phyloP scores from a whole-genome alignment of 148 eudicot species.

The Chenopodium formosanum region DNA sequence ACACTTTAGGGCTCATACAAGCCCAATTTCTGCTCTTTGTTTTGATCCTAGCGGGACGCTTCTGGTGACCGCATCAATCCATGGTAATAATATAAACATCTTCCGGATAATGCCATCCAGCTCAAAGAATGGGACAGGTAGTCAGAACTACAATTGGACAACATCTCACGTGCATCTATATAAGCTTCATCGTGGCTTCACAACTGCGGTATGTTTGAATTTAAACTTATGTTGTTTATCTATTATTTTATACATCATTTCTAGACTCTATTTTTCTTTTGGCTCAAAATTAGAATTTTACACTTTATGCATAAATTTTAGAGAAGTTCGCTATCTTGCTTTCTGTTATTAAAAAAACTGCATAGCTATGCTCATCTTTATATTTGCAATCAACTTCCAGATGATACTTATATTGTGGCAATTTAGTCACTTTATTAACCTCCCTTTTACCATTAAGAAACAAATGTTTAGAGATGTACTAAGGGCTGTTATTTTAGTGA shows the following conservation, averaged over 20 bases:
- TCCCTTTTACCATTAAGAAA: background rate
- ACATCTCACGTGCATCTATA: conserved; percentile 85
- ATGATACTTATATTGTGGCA: background rate
- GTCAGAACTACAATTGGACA: conserved; percentile 60
- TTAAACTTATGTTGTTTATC: background rate
- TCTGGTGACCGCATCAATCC: conserved; percentile 86
- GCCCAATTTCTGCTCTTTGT: conserved; percentile 90
- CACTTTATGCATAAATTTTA: background rate
- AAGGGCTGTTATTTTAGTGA: background rate
- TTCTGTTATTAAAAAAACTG: background rate
- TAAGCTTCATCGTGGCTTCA: conserved; percentile 95
- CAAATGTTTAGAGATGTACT: background rate
- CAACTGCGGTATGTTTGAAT: conserved; percentile 67
- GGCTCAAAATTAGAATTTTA: background rate
- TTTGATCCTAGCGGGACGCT: conserved; percentile 99
- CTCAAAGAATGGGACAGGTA: conserved; percentile 64
- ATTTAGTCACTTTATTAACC: background rate
- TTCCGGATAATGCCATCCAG: conserved; percentile 75
- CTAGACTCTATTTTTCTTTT: background rate
- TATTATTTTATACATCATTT: background rate
- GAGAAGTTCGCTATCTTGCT: background rate
- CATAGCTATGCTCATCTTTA: background rate
- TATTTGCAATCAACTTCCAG: background rate
- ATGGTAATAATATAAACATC: conserved; percentile 89
- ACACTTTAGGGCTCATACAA: conserved; percentile 93